A percentile compares a stretch with the other conserved stretches of the same genome.
phyloP scores from a whole-genome alignment of 345 rosid genomes.

The Excoecaria agallocha region DNA sequence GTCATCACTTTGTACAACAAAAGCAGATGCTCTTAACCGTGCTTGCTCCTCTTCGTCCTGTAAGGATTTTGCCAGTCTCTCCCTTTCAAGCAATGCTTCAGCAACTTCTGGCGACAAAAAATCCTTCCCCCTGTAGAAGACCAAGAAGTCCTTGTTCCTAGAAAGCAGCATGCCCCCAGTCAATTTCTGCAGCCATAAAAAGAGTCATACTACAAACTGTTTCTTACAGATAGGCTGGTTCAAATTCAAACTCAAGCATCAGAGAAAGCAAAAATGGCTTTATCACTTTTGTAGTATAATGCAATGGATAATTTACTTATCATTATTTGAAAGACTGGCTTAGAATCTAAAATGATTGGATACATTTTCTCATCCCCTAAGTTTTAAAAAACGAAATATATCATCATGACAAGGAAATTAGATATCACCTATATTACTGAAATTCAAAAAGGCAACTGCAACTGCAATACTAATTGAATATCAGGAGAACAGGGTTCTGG shows the following conservation, averaged over 20 bases:
- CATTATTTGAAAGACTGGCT: conserved; percentile 4
- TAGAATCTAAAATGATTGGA: conserved; percentile 1
- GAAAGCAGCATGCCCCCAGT: conserved; percentile 85
- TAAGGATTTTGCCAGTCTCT: conserved; percentile 57
- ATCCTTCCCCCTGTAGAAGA: conserved; percentile 88
- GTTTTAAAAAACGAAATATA: neutral
- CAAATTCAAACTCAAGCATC: neutral
- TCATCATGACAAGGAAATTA: neutral
- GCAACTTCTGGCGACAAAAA: conserved; percentile 74
- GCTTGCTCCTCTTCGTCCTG: conserved; percentile 89
- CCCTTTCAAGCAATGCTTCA: conserved; percentile 76
- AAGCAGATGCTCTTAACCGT: conserved; percentile 64
- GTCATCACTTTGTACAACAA: conserved; percentile 41
- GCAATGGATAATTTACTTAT: neutral
- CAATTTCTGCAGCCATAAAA: conserved; percentile 61
- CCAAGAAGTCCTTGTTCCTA: conserved; percentile 87
- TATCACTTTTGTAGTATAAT: neutral
- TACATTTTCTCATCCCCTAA: neutral
- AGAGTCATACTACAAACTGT: conserved; percentile 11
- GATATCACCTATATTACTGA: neutral
- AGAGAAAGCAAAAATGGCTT: neutral
- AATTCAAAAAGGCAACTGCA: neutral
- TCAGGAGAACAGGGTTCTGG: neutral
- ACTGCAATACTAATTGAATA: neutral
- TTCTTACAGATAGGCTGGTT: conserved; percentile 12